Base-by-base conservation (phyloP, 1,139 yeast species). In the Kodamaea suecica region DNA sequence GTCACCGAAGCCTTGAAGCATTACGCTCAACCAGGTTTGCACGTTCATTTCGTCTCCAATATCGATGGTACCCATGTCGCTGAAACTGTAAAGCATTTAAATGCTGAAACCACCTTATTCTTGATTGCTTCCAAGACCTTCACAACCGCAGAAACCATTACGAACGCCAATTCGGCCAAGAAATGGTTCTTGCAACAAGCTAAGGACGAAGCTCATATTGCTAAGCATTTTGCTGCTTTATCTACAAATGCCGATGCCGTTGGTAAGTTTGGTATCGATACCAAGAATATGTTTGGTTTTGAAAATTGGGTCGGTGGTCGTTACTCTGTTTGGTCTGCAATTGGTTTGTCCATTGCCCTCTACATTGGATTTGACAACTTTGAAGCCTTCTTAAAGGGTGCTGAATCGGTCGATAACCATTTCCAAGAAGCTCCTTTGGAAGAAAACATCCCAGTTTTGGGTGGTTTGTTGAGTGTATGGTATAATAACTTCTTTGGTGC, bases 301-400 rank as follows among this genome's bases (percentile, higher is more conserved):
- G 97, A 88, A 66, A 83, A 73, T 71, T 92, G 98, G 98, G 98
- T 92, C 45, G 98, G 98, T 57, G 98, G 98, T 57, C 84, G 98
- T 68, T 92, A 92, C 80, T 90, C 97, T 17, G 98, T 92, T 41
- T 92, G 98, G 98, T 86, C 96, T 29, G 94, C 98, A 48, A 92
- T 92, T 64, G 98, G 98, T 44, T 79, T 92, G 53, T 86, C 97
- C 23, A 92, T 92, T 45, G 95, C 95, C 53, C 70, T 92, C 54
- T 92, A 84, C 78, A 83, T 92, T 65, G 98, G 98, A 45, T 92
- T 63, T 62, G 97, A 92, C 48, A 86, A 88, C 76, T 92, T 92
- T 58, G 88, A 85, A 43, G 76, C 75, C 43, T 87, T 92, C 76
- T 77, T 92, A 58, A 84, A 83, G 68, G 98, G 98, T 70, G 98